These are phyloP conservation scores for Cryphonectria carpinicola DNA, from an alignment of 2,329 filamentous ascomycete genomes.

Conservation along the genomic window DNA sequence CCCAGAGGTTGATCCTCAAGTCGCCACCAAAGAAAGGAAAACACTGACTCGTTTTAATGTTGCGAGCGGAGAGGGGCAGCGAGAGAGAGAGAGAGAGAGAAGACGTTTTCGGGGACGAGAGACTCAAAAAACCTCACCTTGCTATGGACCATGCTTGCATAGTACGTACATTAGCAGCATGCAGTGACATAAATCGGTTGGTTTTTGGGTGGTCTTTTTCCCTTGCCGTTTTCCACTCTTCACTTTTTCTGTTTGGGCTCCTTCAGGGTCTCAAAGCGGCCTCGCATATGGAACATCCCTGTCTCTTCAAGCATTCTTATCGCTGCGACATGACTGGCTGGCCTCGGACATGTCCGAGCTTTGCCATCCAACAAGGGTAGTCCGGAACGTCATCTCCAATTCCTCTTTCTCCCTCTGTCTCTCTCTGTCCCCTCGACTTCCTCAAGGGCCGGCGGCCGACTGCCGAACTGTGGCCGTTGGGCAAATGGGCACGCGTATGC, in stretches of 20 bases:
- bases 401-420: neutral
- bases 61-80: neutral
- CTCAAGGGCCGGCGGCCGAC: slow-evolving; percentile 17
- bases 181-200: neutral
- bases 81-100: neutral
- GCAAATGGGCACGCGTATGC: slow-evolving; percentile 24
- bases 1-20: neutral
- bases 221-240: no score
- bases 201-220: neutral
- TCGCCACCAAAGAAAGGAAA: neutral
- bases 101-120: neutral
- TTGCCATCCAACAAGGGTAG: neutral
- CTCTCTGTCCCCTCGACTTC: neutral
- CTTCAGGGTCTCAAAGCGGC: neutral
- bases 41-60: neutral
- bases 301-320: slow-evolving; percentile 19
- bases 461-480: slow-evolving; percentile 21
- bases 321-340: slow-evolving; percentile 22
- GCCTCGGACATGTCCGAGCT: slow-evolving; percentile 27
- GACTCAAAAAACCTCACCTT: neutral
- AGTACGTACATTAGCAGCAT: neutral
- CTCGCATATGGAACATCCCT: slow-evolving; percentile 13
- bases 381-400: slow-evolving; percentile 21
- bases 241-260: neutral
- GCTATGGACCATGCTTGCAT: neutral